Conservation (phyloP, 83 land plant genomes). For the Diphasiastrum complanatum region DNA sequence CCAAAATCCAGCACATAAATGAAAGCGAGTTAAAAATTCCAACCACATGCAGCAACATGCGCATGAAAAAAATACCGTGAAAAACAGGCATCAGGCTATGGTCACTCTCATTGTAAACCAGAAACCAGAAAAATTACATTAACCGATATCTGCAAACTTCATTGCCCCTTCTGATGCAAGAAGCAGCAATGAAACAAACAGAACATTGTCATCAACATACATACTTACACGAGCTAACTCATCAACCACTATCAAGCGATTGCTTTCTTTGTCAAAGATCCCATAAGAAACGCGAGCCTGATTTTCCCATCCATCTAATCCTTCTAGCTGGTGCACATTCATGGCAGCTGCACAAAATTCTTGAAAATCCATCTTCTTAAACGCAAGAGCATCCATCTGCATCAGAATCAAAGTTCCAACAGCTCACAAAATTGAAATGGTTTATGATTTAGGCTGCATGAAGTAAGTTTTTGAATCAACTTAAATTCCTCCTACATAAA, state of each 20-base stretch:
- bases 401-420: no score
- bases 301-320: constrained; percentile 57
- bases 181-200: neutral
- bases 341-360: constrained; percentile 78
- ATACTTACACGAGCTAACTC: constrained; percentile 65
- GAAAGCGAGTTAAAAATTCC: no score
- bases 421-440: no score
- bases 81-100: no score
- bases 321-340: constrained; percentile 77
- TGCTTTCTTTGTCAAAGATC: constrained; percentile 67
- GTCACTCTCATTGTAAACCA: no score
- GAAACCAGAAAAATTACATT: constrained; percentile 26
- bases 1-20: no score
- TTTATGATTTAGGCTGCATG: no score
- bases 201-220: neutral
- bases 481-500: no score
- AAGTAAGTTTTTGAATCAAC: no score
- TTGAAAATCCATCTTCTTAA: constrained; percentile 69
- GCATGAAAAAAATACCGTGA: no score
- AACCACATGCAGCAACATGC: no score
- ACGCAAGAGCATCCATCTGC: constrained; percentile 67
- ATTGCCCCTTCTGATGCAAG: no score
- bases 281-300: constrained; percentile 68
- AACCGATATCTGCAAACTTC: constrained; percentile 40
- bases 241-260: constrained; percentile 58